Base-by-base conservation (phyloP, 768 basidiomycete species). In the Lactifluus subvellereus region DNA sequence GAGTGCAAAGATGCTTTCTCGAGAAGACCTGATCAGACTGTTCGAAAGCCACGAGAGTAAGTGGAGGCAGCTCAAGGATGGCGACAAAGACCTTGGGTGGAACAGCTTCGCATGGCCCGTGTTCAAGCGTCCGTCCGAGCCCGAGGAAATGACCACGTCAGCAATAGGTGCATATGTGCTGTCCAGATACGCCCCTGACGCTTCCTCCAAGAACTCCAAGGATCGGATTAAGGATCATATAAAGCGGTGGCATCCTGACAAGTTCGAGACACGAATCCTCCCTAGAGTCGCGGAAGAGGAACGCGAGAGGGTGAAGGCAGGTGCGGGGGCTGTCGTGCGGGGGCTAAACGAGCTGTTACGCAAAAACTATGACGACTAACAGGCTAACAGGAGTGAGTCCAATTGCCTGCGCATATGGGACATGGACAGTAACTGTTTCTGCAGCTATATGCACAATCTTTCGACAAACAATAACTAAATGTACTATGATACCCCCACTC, bases 241-340 rank as follows among this genome's bases (percentile, higher is more conserved):
- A 68, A 80, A 82, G 72, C 76, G 80, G 66, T 92, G 89, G 89
- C 89, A 92, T 73, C 89, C 90, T 4, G 90, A 92, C 74, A 83
- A 87, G 38, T 91, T 92, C 69, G 86, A 91, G 67, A 84, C 83
- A 40, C 84, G 86, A 71, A 74, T 82, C 57, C 71, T 91, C 70
- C 75, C 79, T 11, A 84, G 84, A 73, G 87, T 91, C 54, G 73
- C 76, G 54, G 84, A 85, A 64, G 77, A 71, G 40, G 87, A 91
- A 64, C 79, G 78, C 71, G 88, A 84, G 69, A 81, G 73, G 69
- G 88, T 92, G 54, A 81, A 82, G 73, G 80, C 82, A 61, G 90
- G 85, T n/a, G 87, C 87, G 1, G 89, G 88, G 32, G 74, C 75
- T 33, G 90, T 93, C 56, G 85, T 83, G 54, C 78, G 89, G 66